phyloP scores from a whole-genome alignment of 108 stramenopile species.

The Pseudonitzschia multistriata region DNA sequence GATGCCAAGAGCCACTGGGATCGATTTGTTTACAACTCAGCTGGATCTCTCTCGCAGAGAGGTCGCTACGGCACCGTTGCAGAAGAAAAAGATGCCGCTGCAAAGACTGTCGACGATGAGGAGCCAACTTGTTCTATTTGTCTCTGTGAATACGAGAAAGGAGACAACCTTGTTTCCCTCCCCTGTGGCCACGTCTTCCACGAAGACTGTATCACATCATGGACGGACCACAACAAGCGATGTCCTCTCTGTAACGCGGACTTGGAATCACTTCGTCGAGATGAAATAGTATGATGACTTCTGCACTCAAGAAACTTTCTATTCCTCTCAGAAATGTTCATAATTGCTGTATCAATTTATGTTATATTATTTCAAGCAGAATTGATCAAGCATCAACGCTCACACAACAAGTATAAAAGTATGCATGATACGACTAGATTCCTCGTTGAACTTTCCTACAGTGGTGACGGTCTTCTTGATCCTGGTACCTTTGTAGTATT shows the following conservation, averaged over 20 bases:
- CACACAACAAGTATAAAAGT: no score
- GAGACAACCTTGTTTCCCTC: constrained; percentile 58
- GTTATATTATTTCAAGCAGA: no score
- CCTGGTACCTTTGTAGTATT: no score
- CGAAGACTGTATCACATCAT: constrained; percentile 71
- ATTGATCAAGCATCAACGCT: no score
- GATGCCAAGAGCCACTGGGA: constrained; percentile 72
- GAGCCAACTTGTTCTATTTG: constrained; percentile 83
- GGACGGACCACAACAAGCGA: constrained; percentile 70
- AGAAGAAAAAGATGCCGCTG: constrained; percentile 12
- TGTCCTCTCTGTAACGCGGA: constrained; percentile 90
- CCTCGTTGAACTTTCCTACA: no score
- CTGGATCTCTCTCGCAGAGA: background rate
- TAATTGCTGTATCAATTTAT: background rate
- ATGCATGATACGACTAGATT: no score
- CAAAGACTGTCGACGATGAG: constrained; percentile 33
- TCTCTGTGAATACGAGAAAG: constrained; percentile 83
- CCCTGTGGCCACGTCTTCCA: constrained; percentile 84
- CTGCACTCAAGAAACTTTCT: background rate
- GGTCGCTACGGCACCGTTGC: constrained; percentile 37
- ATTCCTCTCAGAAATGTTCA: background rate
- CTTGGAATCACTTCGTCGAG: constrained; percentile 34
- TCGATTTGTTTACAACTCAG: constrained; percentile 49
- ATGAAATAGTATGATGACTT: constrained; percentile 6
- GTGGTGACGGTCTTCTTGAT: no score